A percentile compares a stretch with the other conserved stretches of the same genome.
phyloP scores from a whole-genome alignment of 768 basidiomycete species.

The Calocera viscosa region DNA sequence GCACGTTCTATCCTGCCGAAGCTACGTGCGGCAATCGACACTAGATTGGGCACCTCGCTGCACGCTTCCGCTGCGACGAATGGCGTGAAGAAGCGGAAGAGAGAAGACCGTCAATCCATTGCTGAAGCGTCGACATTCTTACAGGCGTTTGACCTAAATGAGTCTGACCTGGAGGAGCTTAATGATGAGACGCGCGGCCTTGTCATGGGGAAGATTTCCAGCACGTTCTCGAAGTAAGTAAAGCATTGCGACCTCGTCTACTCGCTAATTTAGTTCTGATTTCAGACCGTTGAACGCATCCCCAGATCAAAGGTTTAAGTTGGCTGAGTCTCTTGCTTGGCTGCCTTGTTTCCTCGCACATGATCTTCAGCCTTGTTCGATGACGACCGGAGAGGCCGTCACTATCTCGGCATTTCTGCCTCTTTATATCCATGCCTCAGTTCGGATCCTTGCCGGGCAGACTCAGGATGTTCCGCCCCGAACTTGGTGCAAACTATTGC shows the following conservation, averaged over 20 bases:
- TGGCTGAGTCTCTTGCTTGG: not conserved
- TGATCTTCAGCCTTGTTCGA: not conserved
- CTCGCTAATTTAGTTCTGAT: not conserved
- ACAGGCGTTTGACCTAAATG: not conserved
- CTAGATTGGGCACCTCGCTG: not conserved
- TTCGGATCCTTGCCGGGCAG: not conserved
- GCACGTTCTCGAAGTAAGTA: not conserved
- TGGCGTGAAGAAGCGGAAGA: not conserved
- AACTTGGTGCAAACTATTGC: not conserved
- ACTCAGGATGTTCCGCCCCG: not conserved
- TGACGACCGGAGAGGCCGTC: not conserved
- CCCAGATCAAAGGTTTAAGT: not conserved
- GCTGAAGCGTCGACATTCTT: not conserved
- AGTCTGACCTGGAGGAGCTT: not conserved
- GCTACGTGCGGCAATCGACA: not conserved
- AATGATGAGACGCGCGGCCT: not conserved
- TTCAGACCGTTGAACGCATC: not conserved
- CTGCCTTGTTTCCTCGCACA: not conserved
- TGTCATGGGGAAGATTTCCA: not conserved
- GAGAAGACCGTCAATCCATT: not conserved
- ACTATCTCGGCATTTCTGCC: not conserved
- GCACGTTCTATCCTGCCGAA: not conserved
- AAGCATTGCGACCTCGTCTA: not conserved
- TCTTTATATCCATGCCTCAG: not conserved
- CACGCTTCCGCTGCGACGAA: not conserved